Percentiles rank a stretch among this genome's conserved stretches.
Evolutionary conservation across 352 stramenopile genomes (phyloP).

Genomic region (Pythium rhizo-oryzae): DNA sequence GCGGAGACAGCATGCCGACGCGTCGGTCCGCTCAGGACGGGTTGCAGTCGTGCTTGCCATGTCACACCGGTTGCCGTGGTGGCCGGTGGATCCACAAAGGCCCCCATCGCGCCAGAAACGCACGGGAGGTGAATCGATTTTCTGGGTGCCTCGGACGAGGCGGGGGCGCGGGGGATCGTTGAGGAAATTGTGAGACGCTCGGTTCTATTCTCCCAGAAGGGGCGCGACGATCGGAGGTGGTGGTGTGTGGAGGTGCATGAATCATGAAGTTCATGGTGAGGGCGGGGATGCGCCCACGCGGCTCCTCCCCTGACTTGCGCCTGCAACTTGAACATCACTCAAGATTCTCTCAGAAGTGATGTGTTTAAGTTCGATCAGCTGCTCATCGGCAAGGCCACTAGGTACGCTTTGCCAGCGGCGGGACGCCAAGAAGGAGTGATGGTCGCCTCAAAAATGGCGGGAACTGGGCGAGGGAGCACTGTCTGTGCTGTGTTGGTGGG

Average conservation of each 20-base stretch:
- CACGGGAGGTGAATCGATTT: not conserved
- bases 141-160: slow-evolving; percentile 1
- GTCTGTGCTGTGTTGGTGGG: not conserved
- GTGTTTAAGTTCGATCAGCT: slow-evolving; percentile 12
- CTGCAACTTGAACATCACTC: slow-evolving; percentile 7
- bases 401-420: not conserved
- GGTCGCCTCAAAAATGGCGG: slow-evolving; percentile 18
- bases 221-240: not conserved
- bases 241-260: not conserved
- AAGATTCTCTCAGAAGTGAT: slow-evolving; percentile 19
- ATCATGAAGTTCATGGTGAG: slow-evolving; percentile 1
- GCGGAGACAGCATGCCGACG: not conserved
- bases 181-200: not conserved
- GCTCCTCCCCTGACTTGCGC: not conserved
- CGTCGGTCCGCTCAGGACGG: not conserved
- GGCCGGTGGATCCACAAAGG: not conserved
- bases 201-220: slow-evolving; percentile 13
- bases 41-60: not conserved
- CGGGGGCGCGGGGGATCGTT: not conserved
- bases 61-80: not conserved
- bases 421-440: not conserved
- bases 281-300: not conserved
- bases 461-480: not conserved
- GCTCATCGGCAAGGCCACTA: not conserved
- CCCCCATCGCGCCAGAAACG: slow-evolving; percentile 11